A percentile compares a stretch with the other conserved stretches of the same genome.
Conservation (phyloP, 495 filamentous ascomycete species). For the Penicillium riverlandense region DNA sequence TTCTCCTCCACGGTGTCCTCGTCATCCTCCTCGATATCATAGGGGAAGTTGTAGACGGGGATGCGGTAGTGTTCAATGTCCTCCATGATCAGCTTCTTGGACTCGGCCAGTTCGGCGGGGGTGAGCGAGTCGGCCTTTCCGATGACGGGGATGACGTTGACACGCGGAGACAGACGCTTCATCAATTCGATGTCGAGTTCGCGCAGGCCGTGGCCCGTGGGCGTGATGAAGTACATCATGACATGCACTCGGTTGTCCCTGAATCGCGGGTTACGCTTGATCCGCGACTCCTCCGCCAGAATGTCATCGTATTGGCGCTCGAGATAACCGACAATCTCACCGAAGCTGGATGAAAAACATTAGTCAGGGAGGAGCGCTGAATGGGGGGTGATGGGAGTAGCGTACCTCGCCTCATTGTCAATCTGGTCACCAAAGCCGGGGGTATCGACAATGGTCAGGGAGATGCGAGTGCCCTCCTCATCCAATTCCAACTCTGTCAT, state of each 20-base stretch:
- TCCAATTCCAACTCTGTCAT: constrained; percentile 83
- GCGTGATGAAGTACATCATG: constrained; percentile 97
- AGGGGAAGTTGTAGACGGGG: constrained; percentile 99
- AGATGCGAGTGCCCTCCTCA: constrained; percentile 97
- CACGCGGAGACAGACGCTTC: constrained; percentile 96
- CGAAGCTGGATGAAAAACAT: constrained; percentile 56
- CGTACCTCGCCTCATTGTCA: constrained; percentile 95
- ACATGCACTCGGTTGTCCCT: constrained; percentile 98
- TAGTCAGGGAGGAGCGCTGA: constrained; percentile 10
- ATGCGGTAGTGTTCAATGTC: constrained; percentile 99
- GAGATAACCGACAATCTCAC: constrained; percentile 93
- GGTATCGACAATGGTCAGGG: constrained; percentile 95
- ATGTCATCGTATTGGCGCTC: constrained; percentile 99
- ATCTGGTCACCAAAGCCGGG: constrained; percentile 98
- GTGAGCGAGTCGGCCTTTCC: constrained; percentile 97
- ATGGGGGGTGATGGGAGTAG: constrained; percentile 4
- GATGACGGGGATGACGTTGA: constrained; percentile 98
- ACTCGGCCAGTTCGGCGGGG: constrained; percentile 92
- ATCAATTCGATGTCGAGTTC: constrained; percentile 99
- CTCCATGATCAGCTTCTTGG: constrained; percentile 99
- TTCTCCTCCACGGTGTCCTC: constrained; percentile 99
- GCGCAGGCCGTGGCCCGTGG: constrained; percentile 94
- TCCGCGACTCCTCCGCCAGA: constrained; percentile 96
- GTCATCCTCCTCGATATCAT: constrained; percentile 98
- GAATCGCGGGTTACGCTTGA: constrained; percentile 99